Base-by-base conservation (phyloP, 495 filamentous ascomycete species). In the Schizothecium vesticola region DNA sequence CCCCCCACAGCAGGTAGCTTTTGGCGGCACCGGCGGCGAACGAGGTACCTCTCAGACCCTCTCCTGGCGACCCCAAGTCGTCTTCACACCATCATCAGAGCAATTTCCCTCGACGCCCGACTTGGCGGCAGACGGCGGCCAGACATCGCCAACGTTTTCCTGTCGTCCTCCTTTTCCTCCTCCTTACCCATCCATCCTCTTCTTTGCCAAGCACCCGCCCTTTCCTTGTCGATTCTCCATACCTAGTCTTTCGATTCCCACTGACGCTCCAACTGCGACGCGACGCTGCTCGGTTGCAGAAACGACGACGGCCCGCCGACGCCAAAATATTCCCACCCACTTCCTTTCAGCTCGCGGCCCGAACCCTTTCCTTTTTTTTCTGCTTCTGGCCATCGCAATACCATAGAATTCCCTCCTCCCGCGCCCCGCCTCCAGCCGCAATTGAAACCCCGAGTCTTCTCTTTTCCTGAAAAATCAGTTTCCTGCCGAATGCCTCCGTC, bases 31-130 rank as follows among this genome's bases (percentile, higher is more conserved):
- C 23, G 56, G 70, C 71, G 51, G 69, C 74, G 28, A 63, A 72
- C 5, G 66, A 59, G 61, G 33, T 69, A 73, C 73, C 19, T 51
- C 43, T n/a, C n/a, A n/a, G n/a, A n/a, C n/a, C n/a, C n/a, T 7
- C 19, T 43, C 43, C 36, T 51, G 43, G 43, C 6, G 16, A 51
- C 43, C 55, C 61, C 66, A 16, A 36, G 57, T 67, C 33, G 68
- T 65, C 68, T 24, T 70, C 62, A 66, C 68, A 66, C 66, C 62
- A 67, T 71, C 72, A 71, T 63, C 67, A 70, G 61, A 72, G 70
- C 70, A 76, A 74, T 76, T 76, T 74, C 74, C 72, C 66, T 64
- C 74, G 25, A 61, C 60, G 55, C 66, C 68, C 71, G 24, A 58
- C 29, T 63, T 51, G 43, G 43, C 43, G 43, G n/a, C 43, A 12